A percentile compares a stretch with the other conserved stretches of the same genome.
These are phyloP conservation scores for Lindgomyces ingoldianus DNA, from an alignment of 495 filamentous ascomycete genomes.

Conservation along the genomic window DNA sequence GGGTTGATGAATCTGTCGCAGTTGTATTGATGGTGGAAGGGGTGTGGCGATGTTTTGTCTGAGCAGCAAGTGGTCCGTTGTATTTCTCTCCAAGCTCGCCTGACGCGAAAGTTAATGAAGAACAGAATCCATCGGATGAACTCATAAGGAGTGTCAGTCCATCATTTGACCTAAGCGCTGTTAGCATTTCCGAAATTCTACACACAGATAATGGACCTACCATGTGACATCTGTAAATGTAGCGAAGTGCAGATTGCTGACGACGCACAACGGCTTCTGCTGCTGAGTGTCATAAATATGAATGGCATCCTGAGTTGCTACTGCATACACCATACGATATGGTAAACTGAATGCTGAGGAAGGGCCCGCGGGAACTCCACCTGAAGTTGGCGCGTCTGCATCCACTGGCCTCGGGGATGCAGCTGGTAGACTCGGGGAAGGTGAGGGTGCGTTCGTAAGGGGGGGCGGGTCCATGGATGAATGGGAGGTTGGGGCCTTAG, in stretches of 20 bases:
- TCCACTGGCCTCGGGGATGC: slow-evolving; percentile 57
- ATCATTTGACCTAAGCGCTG: slow-evolving; percentile 77
- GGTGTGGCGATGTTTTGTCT: slow-evolving; percentile 45
- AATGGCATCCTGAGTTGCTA: slow-evolving; percentile 96
- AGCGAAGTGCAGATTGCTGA: slow-evolving; percentile 95
- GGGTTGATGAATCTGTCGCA: slow-evolving; percentile 30
- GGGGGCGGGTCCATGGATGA: slow-evolving; percentile 82
- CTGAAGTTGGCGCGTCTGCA: slow-evolving; percentile 55
- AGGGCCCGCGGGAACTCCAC: slow-evolving; percentile 56
- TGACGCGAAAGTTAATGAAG: slow-evolving; percentile 76
- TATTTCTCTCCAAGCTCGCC: slow-evolving; percentile 89
- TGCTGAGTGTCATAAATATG: slow-evolving; percentile 97
- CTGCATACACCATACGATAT: slow-evolving; percentile 94
- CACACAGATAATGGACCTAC: slow-evolving; percentile 54
- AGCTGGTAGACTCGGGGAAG: slow-evolving; percentile 48
- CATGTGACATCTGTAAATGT: slow-evolving; percentile 97
- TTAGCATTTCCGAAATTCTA: slow-evolving; percentile 28
- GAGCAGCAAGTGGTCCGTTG: slow-evolving; percentile 57
- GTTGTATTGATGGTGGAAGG: slow-evolving; percentile 38
- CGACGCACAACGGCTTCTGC: slow-evolving; percentile 83
- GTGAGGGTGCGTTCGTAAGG: slow-evolving; percentile 53
- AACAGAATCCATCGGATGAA: slow-evolving; percentile 97
- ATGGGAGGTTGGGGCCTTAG: slow-evolving; percentile 56
- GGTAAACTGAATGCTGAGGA: slow-evolving; percentile 71
- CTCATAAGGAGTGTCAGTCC: slow-evolving; percentile 90